A percentile compares a stretch with the other conserved stretches of the same genome.
These are phyloP conservation scores for Xylariaceae sp. DNA, from an alignment of 2,329 filamentous ascomycete species.

Conservation along the genomic window DNA sequence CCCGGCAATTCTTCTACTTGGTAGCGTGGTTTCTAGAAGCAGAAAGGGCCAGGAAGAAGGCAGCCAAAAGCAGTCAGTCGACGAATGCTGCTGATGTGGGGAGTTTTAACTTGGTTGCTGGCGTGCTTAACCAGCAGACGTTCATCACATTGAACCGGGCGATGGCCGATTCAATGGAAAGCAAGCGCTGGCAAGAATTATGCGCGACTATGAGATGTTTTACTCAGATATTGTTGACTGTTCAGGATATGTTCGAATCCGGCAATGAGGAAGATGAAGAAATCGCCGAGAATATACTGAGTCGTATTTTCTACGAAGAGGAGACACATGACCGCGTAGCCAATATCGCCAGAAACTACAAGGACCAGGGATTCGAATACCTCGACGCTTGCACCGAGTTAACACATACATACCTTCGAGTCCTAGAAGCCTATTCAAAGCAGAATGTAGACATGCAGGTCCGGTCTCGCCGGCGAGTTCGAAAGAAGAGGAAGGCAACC, in stretches of 20 bases:
- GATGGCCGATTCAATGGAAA: constrained; percentile 79
- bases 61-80: constrained; percentile 53
- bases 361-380: constrained; percentile 92
- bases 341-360: constrained; percentile 82
- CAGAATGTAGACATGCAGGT: constrained; percentile 94
- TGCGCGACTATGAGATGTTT: constrained; percentile 92
- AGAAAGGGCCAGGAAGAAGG: constrained; percentile 73
- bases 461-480: constrained; percentile 75
- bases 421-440: constrained; percentile 92
- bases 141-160: constrained; percentile 86
- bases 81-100: constrained; percentile 61
- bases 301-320: constrained; percentile 98
- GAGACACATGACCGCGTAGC: constrained; percentile 88
- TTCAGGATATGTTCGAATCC: constrained; percentile 89
- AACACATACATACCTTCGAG: constrained; percentile 86
- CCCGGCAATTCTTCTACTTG: constrained; percentile 88
- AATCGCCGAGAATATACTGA: constrained; percentile 96
- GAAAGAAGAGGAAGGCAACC: constrained; percentile 73
- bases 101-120: constrained; percentile 85
- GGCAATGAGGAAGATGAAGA: constrained; percentile 91
- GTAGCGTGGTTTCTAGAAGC: constrained; percentile 92
- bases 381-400: constrained; percentile 91
- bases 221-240: constrained; percentile 89
- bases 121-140: constrained; percentile 91
- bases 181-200: constrained; percentile 86